Evolutionary conservation across 805 yeast species (phyloP), one percentile per base, ranked within the genome.

Genomic region (Limtongozyma cylindracea): DNA sequence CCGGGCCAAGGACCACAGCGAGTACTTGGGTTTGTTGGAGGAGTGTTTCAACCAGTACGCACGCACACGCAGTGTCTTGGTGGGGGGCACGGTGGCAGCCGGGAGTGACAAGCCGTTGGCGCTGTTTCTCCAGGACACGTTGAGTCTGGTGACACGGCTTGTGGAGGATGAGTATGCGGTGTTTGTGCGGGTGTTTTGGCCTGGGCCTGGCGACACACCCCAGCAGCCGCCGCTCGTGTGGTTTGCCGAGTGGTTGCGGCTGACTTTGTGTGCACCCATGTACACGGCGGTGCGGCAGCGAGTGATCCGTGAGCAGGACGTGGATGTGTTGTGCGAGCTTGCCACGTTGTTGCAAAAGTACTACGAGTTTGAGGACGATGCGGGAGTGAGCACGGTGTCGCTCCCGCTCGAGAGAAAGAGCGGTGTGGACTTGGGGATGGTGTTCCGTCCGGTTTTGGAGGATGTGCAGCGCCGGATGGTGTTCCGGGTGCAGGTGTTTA

Each of bases 381-480:
- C 24, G 5, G 19, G 25, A 2, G 25, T 29, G 6, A 18, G 10
- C 7, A 14, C 19, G 13, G 34, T 31, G 11, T 27, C 25, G 12
- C 21, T 12, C 13, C 25, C 23, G 22, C 27, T 33, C 37, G n/a
- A n/a, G n/a, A n/a, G n/a, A n/a, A 13, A 13, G 15, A 6, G 6
- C 5, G 20, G 31, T 42, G 41, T 53, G n/a, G 53, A 61, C 26
- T 56, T 57, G 27, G 74, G 67, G 7, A 53, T 51, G 20, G 43
- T 78, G 4, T 68, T 76, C 29, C 61, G 61, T 24, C 82, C 91
- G 0, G 59, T 78, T 8, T 40, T 72, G 13, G 64, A 67, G 25
- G 91, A 73, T 33, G 61, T 70, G 1, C 96, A 84, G 42, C 56
- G 76, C 2, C 51, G 94, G 27, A 49, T 84, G 18, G 69, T 78